Conservation (phyloP, 2,329 filamentous ascomycete species). For the Talaromyces rugulosus region DNA sequence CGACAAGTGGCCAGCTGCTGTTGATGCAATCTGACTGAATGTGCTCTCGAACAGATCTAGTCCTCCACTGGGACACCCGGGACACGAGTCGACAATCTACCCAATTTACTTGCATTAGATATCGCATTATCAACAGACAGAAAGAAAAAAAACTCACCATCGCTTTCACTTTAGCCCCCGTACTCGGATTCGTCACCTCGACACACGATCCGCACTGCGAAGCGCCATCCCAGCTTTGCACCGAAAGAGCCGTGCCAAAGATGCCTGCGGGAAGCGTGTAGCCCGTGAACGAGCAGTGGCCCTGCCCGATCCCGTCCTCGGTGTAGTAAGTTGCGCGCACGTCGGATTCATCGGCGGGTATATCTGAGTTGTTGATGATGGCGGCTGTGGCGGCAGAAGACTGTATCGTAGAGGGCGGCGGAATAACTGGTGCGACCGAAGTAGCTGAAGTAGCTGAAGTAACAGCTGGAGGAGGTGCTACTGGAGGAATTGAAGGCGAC, state of each 20-base stretch:
- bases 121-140: not conserved
- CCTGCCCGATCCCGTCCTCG: not conserved
- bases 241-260: constrained; percentile 58
- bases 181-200: constrained; percentile 44
- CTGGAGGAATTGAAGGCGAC: not conserved
- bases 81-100: constrained; percentile 56
- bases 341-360: not conserved
- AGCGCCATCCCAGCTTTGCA: constrained; percentile 50
- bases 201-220: constrained; percentile 61
- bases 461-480: not conserved
- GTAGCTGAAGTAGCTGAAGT: not conserved
- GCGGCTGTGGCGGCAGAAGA: not conserved
- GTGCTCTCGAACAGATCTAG: constrained; percentile 54
- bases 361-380: not conserved
- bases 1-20: constrained; percentile 45
- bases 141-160: constrained; percentile 49
- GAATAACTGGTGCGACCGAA: not conserved
- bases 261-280: constrained; percentile 59
- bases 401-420: not conserved
- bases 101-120: not conserved
- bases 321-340: not conserved
- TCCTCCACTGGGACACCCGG: constrained; percentile 50
- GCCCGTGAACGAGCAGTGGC: not conserved
- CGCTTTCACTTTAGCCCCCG: constrained; percentile 55
- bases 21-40: constrained; percentile 45